Evolutionary conservation across 1,284 basidiomycete genomes (phyloP).

Genomic region (Fomitopsis pinicola): DNA sequence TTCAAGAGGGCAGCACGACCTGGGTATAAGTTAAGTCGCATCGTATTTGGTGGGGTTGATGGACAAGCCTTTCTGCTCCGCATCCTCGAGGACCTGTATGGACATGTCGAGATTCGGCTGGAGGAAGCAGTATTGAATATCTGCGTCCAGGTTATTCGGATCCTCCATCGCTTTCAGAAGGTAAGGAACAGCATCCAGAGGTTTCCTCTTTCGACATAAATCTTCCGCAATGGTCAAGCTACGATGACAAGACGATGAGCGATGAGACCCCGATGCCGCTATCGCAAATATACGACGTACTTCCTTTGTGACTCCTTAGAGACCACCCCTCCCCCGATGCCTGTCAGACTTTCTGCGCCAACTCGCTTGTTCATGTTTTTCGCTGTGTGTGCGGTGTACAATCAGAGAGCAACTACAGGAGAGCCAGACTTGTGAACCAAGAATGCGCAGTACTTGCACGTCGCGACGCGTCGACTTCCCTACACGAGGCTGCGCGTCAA

Average conservation of each 20-base stretch:
- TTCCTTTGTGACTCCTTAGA: conserved; percentile 21
- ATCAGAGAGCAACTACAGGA: not conserved
- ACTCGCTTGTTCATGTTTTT: conserved; percentile 18
- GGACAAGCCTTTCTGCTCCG: conserved; percentile 13
- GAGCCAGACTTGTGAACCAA: no score
- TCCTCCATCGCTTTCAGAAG: conserved; percentile 26
- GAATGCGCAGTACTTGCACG: no score
- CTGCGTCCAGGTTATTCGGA: conserved; percentile 25
- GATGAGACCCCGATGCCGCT: not conserved
- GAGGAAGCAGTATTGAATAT: conserved; percentile 24
- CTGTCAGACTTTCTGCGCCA: conserved; percentile 17
- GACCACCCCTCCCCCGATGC: conserved; percentile 22
- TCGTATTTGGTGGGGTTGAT: not conserved
- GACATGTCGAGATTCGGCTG: conserved; percentile 18
- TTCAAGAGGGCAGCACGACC: conserved; percentile 28
- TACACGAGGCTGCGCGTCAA: no score
- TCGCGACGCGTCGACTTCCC: not conserved
- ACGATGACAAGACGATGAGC: not conserved
- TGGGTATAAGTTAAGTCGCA: conserved; percentile 5
- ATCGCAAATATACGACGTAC: conserved; percentile 8
- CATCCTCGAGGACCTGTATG: conserved; percentile 17
- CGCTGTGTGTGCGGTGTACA: not conserved
- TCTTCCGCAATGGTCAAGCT: conserved; percentile 24
- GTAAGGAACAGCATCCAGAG: conserved; percentile 23
- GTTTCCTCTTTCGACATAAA: conserved; percentile 22